Percentiles rank a stretch among this genome's conserved stretches.
phyloP scores from a whole-genome alignment of 148 eudicot species.

The Pouteria glomerata region DNA sequence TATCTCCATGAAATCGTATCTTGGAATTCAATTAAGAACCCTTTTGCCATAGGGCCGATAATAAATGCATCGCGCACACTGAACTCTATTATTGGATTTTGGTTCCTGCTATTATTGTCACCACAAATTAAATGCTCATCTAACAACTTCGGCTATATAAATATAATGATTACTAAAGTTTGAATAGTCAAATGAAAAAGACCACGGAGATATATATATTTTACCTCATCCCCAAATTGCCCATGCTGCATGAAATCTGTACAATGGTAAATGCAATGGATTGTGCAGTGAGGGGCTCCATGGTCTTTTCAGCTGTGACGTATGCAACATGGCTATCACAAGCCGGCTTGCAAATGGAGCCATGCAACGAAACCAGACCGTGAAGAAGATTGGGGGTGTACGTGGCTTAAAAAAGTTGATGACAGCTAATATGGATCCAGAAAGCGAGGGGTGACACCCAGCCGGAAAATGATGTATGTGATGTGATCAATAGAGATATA shows the following conservation, averaged over 20 bases:
- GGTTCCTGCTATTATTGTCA: slow-evolving; percentile 19
- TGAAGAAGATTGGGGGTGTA: slow-evolving; percentile 3
- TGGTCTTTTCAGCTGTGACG: background rate
- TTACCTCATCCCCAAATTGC: background rate
- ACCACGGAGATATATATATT: background rate
- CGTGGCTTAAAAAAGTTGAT: slow-evolving; percentile 27
- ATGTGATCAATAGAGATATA: background rate
- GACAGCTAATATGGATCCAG: slow-evolving; percentile 47
- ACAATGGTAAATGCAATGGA: too few species aligned
- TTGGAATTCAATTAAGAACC: background rate
- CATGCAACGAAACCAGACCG: background rate
- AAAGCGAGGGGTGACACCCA: slow-evolving; percentile 24
- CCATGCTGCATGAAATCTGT: background rate
- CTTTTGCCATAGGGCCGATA: background rate
- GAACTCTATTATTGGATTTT: slow-evolving; percentile 23
- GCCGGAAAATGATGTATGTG: slow-evolving; percentile 38
- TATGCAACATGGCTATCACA: background rate
- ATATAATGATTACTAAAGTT: too few species aligned
- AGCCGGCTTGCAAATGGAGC: background rate
- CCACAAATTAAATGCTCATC: slow-evolving; percentile 15
- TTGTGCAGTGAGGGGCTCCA: background rate
- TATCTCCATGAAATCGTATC: background rate
- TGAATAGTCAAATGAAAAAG: background rate
- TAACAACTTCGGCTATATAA: background rate
- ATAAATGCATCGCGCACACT: slow-evolving; percentile 18